Base-by-base conservation (phyloP, 2,329 filamentous ascomycete genomes). In the Clonostachys rhizophaga region DNA sequence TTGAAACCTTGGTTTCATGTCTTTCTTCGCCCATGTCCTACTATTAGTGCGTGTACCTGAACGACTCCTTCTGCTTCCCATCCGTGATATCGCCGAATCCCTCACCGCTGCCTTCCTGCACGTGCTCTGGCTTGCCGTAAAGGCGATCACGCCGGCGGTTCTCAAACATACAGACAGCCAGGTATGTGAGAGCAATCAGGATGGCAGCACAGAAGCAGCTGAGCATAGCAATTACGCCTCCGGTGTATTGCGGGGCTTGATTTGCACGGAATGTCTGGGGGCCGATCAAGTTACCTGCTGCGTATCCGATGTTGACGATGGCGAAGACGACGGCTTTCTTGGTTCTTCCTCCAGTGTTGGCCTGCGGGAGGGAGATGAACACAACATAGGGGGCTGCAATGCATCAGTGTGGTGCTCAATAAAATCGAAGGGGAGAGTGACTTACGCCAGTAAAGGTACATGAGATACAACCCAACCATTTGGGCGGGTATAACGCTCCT, bases 41-140 rank as follows among this genome's bases (percentile, higher is more conserved):
- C 36, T 14, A 20, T 34, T 50, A 54, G 17, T 54, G 49, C 20
- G 46, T 46, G 24, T 54, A 54, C 11, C 50, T 37, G n/a, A 54
- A 55, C 16, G 43, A 45, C 18, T 54, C 50, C 37, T 48, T 40
- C 40, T 55, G 50, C 47, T 55, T 45, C 47, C 44, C 51, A 41
- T 54, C 52, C 3, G 52, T 49, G 14, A 42, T 37, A 37, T 54
- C 51, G 2, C 34, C 45, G 8, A 51, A 46, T 6, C 47, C 52
- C 41, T 52, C 47, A 11, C n/a, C 43, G n/a, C 41, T 54, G 11
- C 45, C 46, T 9, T 46, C 50, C 9, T 39, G 48, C 11, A 50
- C 47, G 10, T 44, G 46, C 24, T 49, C 44, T 8, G 52, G 50
- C 47, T 52, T 52, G 6, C 52, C 52, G 33, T 51, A 52, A 3